Conservation (phyloP, 169 alveolate species). For the Toxoplasma gondii region DNA sequence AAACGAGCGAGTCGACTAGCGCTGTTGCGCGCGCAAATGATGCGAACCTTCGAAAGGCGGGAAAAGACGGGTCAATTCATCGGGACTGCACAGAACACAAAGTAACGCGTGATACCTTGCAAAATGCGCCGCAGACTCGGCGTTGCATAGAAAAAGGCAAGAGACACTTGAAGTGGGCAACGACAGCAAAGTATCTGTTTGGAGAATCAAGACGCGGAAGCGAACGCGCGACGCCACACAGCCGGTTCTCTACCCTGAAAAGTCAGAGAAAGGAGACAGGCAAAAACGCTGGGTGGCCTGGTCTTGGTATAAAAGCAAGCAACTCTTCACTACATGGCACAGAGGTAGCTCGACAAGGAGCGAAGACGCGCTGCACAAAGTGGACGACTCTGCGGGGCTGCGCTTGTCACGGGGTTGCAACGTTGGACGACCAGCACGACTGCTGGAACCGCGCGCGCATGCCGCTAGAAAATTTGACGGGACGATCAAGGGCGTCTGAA, state of each 20-base stretch:
- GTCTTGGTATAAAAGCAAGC: neutral
- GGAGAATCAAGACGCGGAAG: neutral
- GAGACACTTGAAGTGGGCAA: neutral
- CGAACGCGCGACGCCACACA: neutral
- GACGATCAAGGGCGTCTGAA: too few relatives aligned
- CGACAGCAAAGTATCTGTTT: neutral
- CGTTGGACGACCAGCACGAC: neutral
- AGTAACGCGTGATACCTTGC: neutral
- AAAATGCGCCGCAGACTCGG: neutral
- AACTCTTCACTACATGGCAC: neutral
- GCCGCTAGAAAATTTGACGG: neutral
- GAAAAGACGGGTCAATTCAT: neutral
- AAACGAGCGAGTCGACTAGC: neutral
- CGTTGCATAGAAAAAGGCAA: neutral
- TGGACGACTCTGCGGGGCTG: neutral
- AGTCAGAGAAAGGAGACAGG: neutral
- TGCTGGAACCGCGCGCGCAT: neutral
- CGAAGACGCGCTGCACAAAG: neutral
- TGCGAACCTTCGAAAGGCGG: neutral
- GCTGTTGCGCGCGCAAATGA: neutral
- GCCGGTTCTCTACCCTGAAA: neutral
- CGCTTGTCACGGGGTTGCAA: neutral
- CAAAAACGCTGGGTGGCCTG: neutral
- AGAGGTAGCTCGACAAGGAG: neutral
- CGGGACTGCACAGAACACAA: neutral